Base-by-base conservation (phyloP, 768 basidiomycete genomes). In the Hirschioporus abietinus region DNA sequence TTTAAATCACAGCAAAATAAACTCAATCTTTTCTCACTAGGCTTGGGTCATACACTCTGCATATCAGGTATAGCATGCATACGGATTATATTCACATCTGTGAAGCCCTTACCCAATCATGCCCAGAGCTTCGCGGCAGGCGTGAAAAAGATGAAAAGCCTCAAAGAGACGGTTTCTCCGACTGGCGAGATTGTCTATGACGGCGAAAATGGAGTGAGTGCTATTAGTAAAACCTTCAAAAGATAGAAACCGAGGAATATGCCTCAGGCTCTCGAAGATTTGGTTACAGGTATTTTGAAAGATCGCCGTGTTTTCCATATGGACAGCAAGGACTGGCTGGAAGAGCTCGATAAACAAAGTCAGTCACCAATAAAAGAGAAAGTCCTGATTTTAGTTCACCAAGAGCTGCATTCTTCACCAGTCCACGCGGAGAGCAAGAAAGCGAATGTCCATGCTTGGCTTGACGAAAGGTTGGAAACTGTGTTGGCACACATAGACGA, bases 291-390 rank as follows among this genome's bases (percentile, higher is more conserved):
- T 1, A 61, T 61, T 23, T 25, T 61, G 24, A 25, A 34, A 9
- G 60, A 61, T 24, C 60, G 30, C 15, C 60, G 60, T 24, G 18
- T 61, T 15, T 15, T 61, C 60, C 60, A 61, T 24, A 61, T 61
- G 23, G 60, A 61, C 10, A 61, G 60, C 60, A 61, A 61, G 60
- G 60, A 61, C 60, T 52, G 42, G 42, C 12, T 52, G 42, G 42
- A 52, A 52, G 42, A 52, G 2, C 20, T 52, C 12, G 42, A 52
- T 20, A 52, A 52, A 52, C 42, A 52, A 52, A 20, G 42, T 52
- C 1, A 52, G 42, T 52, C 35, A 7, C 15, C 15, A 7, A 7
- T 52, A 52, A 52, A 30, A 30, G 2, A 30, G 2, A 30, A 2
- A 30, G 30, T 30, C 2, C 2, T 52, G 3, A 10, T 52, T 15